Conservation (phyloP, 2,329 filamentous ascomycete species). For the Aplosporella prunicola region DNA sequence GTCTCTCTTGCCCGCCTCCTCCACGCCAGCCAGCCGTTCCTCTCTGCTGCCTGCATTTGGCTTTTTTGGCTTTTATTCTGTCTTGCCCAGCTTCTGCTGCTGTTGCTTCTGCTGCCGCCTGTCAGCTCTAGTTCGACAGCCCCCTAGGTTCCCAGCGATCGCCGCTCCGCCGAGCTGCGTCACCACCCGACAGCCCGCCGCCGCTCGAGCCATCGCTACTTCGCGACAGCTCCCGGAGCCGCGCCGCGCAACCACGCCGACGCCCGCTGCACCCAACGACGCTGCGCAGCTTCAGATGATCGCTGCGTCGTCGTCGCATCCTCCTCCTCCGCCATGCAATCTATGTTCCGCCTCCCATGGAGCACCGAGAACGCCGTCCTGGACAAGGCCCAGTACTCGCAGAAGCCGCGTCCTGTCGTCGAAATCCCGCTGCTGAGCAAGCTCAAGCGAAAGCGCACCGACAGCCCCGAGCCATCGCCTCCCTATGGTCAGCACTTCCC, state of each 20-base stretch:
- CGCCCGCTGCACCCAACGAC: constrained; percentile 21
- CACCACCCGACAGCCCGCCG: constrained; percentile 9
- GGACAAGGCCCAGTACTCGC: constrained; percentile 33
- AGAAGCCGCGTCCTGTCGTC: constrained; percentile 35
- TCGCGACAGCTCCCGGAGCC: constrained; percentile 8
- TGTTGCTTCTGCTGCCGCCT: too few species aligned
- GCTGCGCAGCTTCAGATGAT: constrained; percentile 28
- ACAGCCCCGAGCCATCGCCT: constrained; percentile 35
- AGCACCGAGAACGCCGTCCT: constrained; percentile 34
- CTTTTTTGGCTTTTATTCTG: too few species aligned
- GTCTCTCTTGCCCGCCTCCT: too few species aligned
- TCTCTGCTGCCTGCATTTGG: too few species aligned
- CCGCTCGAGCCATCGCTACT: constrained; percentile 11
- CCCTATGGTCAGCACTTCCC: constrained; percentile 16
- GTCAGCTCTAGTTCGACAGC: too few species aligned
- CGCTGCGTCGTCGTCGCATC: constrained; percentile 27
- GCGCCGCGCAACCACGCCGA: constrained; percentile 10
- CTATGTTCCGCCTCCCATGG: constrained; percentile 43
- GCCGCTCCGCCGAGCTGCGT: constrained; percentile 2
- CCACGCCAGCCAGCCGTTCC: too few species aligned
- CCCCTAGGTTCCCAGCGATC: too few species aligned
- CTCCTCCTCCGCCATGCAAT: constrained; percentile 36
- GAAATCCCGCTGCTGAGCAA: constrained; percentile 40
- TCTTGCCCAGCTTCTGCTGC: too few species aligned
- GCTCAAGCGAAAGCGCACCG: constrained; percentile 50